Base-by-base conservation (phyloP, 2,329 filamentous ascomycete genomes). In the Stylonectria norvegica region DNA sequence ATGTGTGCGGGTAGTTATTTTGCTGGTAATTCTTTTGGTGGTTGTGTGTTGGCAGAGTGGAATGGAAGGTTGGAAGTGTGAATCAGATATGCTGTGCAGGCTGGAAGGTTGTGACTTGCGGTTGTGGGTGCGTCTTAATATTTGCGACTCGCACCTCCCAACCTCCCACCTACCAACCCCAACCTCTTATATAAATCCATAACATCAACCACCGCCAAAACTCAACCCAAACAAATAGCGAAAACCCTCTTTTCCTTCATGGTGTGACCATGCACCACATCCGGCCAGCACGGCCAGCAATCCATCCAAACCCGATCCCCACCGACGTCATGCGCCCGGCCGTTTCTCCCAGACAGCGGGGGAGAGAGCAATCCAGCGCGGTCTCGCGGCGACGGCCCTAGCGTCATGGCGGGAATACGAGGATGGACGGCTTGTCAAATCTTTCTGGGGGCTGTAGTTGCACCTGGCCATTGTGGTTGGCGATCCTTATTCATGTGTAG, bases 71-170 rank as follows among this genome's bases (percentile, higher is more conserved):
- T 34, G 18, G 28, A 18, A 38, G 19, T 47, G 43, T 47, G 43
- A 47, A 32, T 42, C 40, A 49, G 32, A 40, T 51, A 40, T 29
- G 40, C 15, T 37, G 33, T n/a, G 33, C 33, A 41, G 49, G 52
- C 34, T 56, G 42, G 49, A 30, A 10, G 27, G 8, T 10, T 9
- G 8, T 30, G 27, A 30, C 14, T 30, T 25, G 22, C 7, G 22
- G 27, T 15, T 18, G 30, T 33, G 16, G 16, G 30, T 33, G 9
- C 7, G n/a, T 17, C 17, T 8, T 17, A 19, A 7, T 33, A 17
- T 5, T 20, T 33, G 16, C 14, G 17, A n/a, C n/a, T n/a, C n/a
- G n/a, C n/a, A 19, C 30, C 14, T 10, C 30, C 30, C 30, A 33
- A 33, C 14, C 31, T 11, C 17, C 6, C 19, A 20, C 20, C 16